phyloP scores from a whole-genome alignment of 1,139 yeast genomes.

The Ashbya aceris region DNA sequence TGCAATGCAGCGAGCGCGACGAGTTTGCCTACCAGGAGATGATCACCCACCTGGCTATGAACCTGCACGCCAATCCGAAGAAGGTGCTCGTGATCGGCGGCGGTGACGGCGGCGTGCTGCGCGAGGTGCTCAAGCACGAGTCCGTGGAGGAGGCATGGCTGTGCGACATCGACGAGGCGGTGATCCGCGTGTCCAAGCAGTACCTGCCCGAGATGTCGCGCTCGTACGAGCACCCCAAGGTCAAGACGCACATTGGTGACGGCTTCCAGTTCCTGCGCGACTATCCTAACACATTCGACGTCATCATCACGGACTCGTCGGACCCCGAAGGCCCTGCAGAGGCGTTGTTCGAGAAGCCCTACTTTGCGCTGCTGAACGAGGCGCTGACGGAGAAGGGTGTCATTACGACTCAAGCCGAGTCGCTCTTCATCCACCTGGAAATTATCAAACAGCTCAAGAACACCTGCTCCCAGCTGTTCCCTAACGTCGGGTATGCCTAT shows the following conservation, averaged over 20 bases:
- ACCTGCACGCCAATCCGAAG: conserved; percentile 86
- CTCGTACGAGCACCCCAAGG: conserved; percentile 73
- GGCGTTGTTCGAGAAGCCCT: conserved; percentile 75
- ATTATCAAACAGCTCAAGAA: conserved; percentile 67
- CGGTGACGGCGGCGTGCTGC: conserved; percentile 92
- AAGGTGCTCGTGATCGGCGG: conserved; percentile 89
- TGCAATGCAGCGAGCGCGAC: conserved; percentile 90
- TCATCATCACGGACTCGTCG: conserved; percentile 86
- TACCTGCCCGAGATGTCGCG: conserved; percentile 79
- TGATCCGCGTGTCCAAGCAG: conserved; percentile 70
- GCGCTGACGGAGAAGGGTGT: conserved; percentile 85
- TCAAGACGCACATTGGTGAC: conserved; percentile 75
- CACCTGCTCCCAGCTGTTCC: conserved; percentile 73
- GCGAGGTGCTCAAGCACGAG: conserved; percentile 84
- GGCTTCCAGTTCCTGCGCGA: conserved; percentile 85
- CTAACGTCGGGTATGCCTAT: conserved; percentile 79
- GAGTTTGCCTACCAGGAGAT: conserved; percentile 93
- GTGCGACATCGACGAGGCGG: conserved; percentile 89
- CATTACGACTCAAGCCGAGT: conserved; percentile 85
- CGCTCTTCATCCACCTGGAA: conserved; percentile 78
- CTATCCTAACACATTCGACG: conserved; percentile 66
- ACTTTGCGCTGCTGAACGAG: conserved; percentile 66
- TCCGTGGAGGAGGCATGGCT: conserved; percentile 77
- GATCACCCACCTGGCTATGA: conserved; percentile 84
- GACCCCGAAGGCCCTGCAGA: conserved; percentile 98